Evolutionary conservation across 768 basidiomycete genomes (phyloP), one percentile per base, ranked within the genome.

Genomic region (Lyophyllum semitale): DNA sequence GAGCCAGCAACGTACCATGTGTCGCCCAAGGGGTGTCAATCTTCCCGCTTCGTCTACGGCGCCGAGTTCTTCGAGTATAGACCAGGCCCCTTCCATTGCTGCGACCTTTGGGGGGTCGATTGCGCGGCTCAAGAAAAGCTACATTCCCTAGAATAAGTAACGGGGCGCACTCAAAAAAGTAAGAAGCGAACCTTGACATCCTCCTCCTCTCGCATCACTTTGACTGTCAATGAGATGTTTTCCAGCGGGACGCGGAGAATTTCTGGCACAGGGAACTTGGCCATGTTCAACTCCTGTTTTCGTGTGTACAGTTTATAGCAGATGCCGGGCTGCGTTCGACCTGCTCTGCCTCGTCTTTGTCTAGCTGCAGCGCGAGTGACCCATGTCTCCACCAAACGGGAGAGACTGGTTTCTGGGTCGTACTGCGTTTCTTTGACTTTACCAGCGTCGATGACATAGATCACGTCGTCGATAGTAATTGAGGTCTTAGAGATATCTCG

Each of bases 281-380:
- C 74, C 88, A 95, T 85, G 38, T 77, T 79, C 38, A 76, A 73
- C 69, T 91, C 89, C 56, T 87, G 86, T 63, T 78, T 81, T 46
- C 82, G 78, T 0, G 91, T 93, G 68, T 89, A 97, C 4, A 97
- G 74, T 71, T 94, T 97, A 73, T 89, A 97, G 71, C 94, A 97
- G 52, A 83, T 68, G 0, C 91, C 93, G 0, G 88, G 84, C 55
- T 81, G 84, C 2, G 90, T 95, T 51, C 95, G 84, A 22, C 95
- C 95, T 1, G 95, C 95, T 64, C 95, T 84, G 55, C 95, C 95
- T 57, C 94, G 76, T 52, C 95, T 77, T 65, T 98, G 95, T 56
- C 83, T 77, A 2, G 88, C 90, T 3, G 90, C 88, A 0, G 95
- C 95, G 55, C 79, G 82, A 7, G 84, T 85, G 50, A 89, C 78